Conservation (phyloP, 2,329 filamentous ascomycete species). For the Colletotrichum plurivorum region DNA sequence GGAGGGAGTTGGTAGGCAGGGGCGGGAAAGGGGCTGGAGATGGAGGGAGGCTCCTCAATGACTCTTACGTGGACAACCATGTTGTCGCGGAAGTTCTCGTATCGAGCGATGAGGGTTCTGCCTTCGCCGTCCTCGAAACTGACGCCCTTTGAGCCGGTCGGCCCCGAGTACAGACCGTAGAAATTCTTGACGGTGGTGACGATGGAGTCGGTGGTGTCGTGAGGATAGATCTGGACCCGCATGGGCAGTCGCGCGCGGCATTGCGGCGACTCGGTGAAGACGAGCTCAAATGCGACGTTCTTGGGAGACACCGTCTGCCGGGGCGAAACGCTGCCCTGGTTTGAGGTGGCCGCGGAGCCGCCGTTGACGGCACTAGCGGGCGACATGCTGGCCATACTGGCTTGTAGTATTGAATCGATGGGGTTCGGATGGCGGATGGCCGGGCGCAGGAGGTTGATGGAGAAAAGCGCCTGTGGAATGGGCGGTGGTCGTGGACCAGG, state of each 20-base stretch:
- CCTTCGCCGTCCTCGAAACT: constrained; percentile 94
- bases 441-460: constrained; percentile 41
- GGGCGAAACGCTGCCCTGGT: constrained; percentile 62
- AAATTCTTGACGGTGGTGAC: constrained; percentile 99
- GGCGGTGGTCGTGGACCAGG: constrained; percentile 31
- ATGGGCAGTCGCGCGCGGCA: constrained; percentile 84
- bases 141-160: constrained; percentile 80
- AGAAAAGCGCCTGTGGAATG: constrained; percentile 39
- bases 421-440: constrained; percentile 45
- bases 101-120: constrained; percentile 92
- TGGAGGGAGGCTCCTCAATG: constrained; percentile 71
- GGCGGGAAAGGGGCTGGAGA: constrained; percentile 64
- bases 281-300: constrained; percentile 84
- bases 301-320: constrained; percentile 70
- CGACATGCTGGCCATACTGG: constrained; percentile 63
- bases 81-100: constrained; percentile 94
- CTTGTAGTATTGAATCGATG: constrained; percentile 43
- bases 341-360: constrained; percentile 53
- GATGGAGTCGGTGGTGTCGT: constrained; percentile 98
- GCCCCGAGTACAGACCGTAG: constrained; percentile 91
- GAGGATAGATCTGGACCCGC: constrained; percentile 91
- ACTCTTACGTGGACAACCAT: constrained; percentile 96
- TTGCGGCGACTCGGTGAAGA: constrained; percentile 77
- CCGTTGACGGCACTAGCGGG: constrained; percentile 54
- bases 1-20: constrained; percentile 67